Conservation (phyloP, 305 asterid genomes). For the Solanum hybrid region DNA sequence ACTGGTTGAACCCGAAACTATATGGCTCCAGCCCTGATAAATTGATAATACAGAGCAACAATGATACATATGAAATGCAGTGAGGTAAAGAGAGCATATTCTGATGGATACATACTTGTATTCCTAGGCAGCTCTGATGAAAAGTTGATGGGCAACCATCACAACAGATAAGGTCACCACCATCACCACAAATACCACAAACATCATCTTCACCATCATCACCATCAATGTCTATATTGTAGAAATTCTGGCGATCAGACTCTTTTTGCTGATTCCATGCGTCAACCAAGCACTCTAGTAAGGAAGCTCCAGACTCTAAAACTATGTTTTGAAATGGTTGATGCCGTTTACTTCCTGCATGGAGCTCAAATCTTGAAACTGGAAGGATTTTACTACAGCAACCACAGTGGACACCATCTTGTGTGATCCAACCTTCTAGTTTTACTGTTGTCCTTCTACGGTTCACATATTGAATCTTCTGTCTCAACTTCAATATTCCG, state of each 20-base stretch:
- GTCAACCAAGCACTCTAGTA: conserved; percentile 82
- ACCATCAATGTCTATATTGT: conserved; percentile 48
- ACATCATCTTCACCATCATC: conserved; percentile 96
- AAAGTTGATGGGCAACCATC: conserved; percentile 98
- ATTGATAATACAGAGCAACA: not conserved
- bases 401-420: conserved; percentile 93
- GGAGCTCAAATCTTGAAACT: conserved; percentile 90
- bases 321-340: conserved; percentile 78
- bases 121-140: conserved; percentile 80
- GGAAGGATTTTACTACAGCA: conserved; percentile 95
- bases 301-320: conserved; percentile 79
- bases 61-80: not conserved
- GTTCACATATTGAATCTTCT: conserved; percentile 89
- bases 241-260: conserved; percentile 40
- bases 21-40: not conserved
- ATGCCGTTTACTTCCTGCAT: conserved; percentile 91
- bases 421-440: conserved; percentile 94
- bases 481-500: conserved; percentile 52
- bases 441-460: conserved; percentile 58
- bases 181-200: conserved; percentile 90
- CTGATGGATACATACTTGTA: conserved; percentile 40
- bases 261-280: conserved; percentile 91
- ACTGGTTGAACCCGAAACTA: not conserved
- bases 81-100: not conserved
- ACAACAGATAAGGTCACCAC: conserved; percentile 96